phyloP scores from a whole-genome alignment of 2,329 filamentous ascomycete genomes.

The Furcasterigmium furcatum region DNA sequence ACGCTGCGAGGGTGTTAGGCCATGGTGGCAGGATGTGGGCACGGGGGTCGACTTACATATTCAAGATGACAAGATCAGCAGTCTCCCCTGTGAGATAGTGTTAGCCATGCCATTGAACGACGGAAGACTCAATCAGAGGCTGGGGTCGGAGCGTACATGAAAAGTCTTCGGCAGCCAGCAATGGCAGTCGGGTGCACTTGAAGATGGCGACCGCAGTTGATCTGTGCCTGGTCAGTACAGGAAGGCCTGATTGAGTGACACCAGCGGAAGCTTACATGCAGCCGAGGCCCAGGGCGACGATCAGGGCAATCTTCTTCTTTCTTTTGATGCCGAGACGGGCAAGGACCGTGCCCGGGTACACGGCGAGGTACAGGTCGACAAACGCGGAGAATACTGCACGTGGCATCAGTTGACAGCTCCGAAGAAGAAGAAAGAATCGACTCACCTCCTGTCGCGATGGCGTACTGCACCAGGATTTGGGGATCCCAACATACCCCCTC shows the following conservation, averaged over 20 bases:
- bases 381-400: constrained; percentile 25
- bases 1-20: constrained; percentile 14
- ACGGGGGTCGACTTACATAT: constrained; percentile 24
- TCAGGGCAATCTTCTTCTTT: constrained; percentile 36
- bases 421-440: neutral
- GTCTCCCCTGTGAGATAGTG: constrained; percentile 24
- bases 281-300: constrained; percentile 32
- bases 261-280: constrained; percentile 23
- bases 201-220: constrained; percentile 22
- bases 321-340: constrained; percentile 30
- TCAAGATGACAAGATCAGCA: constrained; percentile 41
- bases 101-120: neutral
- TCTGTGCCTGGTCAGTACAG: constrained; percentile 6
- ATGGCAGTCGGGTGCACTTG: constrained; percentile 30
- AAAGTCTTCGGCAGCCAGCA: constrained; percentile 18
- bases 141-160: constrained; percentile 11
- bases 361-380: constrained; percentile 37
- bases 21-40: neutral
- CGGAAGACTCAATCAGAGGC: too few relatives aligned
- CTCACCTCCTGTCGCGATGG: constrained; percentile 34
- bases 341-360: constrained; percentile 34
- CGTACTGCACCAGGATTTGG: constrained; percentile 32
- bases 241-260: neutral
- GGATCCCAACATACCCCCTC: constrained; percentile 29
- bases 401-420: neutral